A percentile compares a stretch with the other conserved stretches of the same genome.
phyloP scores from a whole-genome alignment of 2,329 filamentous ascomycete genomes.

The Aspergillus tubingensis region DNA sequence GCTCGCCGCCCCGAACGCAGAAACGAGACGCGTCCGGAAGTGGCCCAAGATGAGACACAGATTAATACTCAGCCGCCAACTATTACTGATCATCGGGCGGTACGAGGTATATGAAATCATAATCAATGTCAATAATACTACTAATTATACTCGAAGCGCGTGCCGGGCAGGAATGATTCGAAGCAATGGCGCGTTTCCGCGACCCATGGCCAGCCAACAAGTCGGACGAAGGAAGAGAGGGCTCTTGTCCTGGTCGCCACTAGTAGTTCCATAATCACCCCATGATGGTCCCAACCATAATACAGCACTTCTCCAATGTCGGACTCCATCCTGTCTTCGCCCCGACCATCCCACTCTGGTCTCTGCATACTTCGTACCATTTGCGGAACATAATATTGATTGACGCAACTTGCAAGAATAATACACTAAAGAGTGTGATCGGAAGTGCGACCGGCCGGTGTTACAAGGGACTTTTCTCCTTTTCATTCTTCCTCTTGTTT shows the following conservation, averaged over 20 bases:
- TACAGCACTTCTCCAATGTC: background rate
- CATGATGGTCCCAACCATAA: background rate
- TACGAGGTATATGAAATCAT: constrained; percentile 8
- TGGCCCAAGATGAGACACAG: background rate
- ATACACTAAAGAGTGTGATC: background rate
- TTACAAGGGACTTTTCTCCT: background rate
- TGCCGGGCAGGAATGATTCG: background rate
- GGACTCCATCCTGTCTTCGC: background rate
- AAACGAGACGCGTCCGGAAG: constrained; percentile 15
- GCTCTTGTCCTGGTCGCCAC: background rate
- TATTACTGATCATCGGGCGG: constrained; percentile 2
- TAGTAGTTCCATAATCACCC: background rate
- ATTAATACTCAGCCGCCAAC: background rate
- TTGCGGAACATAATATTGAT: constrained; percentile 5
- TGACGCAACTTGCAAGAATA: background rate
- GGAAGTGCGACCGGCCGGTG: constrained; percentile 1
- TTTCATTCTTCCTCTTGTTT: background rate
- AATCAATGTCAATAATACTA: constrained; percentile 2
- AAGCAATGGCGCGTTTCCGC: constrained; percentile 4
- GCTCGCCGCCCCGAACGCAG: constrained; percentile 8
- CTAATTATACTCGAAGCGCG: background rate
- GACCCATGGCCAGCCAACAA: background rate
- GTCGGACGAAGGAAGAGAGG: background rate
- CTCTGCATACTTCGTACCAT: background rate
- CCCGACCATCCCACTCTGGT: background rate